Conservation (phyloP, 2,329 filamentous ascomycete species). For the Trichoderma sp. region DNA sequence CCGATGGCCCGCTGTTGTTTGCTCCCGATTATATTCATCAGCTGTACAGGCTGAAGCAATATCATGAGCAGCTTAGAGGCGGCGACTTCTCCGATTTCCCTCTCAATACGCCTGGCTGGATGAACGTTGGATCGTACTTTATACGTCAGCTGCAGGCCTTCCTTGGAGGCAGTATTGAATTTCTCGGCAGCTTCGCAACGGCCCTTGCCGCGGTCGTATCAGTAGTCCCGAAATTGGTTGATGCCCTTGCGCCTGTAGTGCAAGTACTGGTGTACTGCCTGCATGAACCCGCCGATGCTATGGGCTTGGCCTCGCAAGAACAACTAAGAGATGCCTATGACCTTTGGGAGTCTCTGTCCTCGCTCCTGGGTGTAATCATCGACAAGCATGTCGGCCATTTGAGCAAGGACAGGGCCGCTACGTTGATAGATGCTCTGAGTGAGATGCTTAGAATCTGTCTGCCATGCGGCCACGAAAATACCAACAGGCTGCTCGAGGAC, state of each 20-base stretch:
- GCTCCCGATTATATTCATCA: constrained; percentile 47
- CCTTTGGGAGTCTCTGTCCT: constrained; percentile 48
- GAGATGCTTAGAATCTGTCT: constrained; percentile 49
- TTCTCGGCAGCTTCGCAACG: constrained; percentile 47
- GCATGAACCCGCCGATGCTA: constrained; percentile 34
- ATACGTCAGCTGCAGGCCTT: constrained; percentile 48
- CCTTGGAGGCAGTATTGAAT: constrained; percentile 45
- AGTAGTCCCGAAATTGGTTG: constrained; percentile 50
- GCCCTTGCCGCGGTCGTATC: constrained; percentile 45
- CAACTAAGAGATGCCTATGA: constrained; percentile 45
- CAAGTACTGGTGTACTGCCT: constrained; percentile 40
- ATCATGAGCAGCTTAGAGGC: constrained; percentile 26
- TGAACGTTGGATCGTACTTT: constrained; percentile 38
- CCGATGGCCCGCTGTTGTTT: constrained; percentile 32
- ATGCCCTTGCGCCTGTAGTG: constrained; percentile 44
- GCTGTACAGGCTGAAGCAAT: constrained; percentile 39
- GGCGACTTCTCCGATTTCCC: constrained; percentile 27
- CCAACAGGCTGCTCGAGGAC: constrained; percentile 34
- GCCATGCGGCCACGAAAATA: constrained; percentile 40
- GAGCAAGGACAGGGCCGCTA: constrained; percentile 46
- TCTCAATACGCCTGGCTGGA: constrained; percentile 20
- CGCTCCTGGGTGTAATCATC: constrained; percentile 49
- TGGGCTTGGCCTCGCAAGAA: constrained; percentile 30
- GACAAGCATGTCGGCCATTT: constrained; percentile 59
- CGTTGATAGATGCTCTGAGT: constrained; percentile 45